phyloP scores from a whole-genome alignment of 1,139 yeast species.

The Zygosaccharomyces pseudobailii region DNA sequence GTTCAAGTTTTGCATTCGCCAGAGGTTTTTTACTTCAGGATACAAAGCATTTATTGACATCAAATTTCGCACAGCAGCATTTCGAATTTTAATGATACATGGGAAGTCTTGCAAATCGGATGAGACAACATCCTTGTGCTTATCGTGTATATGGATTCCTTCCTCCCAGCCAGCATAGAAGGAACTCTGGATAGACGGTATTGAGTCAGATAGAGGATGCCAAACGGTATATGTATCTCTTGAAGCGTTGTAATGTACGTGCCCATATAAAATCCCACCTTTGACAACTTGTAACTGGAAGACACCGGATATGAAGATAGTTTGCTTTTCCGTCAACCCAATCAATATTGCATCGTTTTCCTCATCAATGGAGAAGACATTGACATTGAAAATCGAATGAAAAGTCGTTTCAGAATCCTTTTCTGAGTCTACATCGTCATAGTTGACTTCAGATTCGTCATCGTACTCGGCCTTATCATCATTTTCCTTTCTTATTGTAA shows the following conservation, averaged over 20 bases:
- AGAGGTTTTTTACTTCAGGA: conserved; percentile 21
- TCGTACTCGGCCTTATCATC: conserved; percentile 4
- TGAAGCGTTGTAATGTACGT: conserved; percentile 46
- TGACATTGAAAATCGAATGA: conserved; percentile 7
- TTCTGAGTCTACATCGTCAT: background rate
- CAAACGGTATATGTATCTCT: conserved; percentile 37
- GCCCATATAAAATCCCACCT: conserved; percentile 56
- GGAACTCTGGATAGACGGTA: conserved; percentile 48
- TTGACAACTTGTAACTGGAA: conserved; percentile 47
- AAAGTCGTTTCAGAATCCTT: background rate
- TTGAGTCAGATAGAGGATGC: conserved; percentile 51
- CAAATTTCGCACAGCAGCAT: conserved; percentile 14
- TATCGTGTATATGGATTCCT: conserved; percentile 34
- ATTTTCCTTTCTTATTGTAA: background rate
- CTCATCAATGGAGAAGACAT: conserved; percentile 10
- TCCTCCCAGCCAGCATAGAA: conserved; percentile 34
- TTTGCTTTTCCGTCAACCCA: conserved; percentile 41
- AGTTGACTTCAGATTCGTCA: background rate
- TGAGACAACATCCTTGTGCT: conserved; percentile 8
- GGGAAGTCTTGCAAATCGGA: conserved; percentile 16
- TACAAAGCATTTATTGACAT: conserved; percentile 13
- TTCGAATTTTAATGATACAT: conserved; percentile 23
- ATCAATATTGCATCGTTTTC: conserved; percentile 9
- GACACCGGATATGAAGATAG: conserved; percentile 55
- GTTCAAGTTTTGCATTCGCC: conserved; percentile 17